A percentile compares a stretch with the other conserved stretches of the same genome.
Conservation (phyloP, 129 eudicot genomes). For the Tanacetum coccineum region DNA sequence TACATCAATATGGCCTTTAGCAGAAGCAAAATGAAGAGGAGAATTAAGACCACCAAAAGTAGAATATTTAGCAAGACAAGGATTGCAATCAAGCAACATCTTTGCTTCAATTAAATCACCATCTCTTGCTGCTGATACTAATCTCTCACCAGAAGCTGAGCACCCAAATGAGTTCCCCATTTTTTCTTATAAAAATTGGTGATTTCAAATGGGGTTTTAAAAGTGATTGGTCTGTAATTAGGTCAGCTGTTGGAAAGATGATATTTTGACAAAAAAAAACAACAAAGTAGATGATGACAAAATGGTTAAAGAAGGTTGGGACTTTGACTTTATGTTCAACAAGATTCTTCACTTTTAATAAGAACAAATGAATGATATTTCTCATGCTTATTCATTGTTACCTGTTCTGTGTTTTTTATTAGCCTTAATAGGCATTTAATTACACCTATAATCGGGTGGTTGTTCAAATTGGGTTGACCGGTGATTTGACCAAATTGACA, state of each 20-base stretch:
- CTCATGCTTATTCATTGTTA: no score
- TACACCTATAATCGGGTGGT: no score
- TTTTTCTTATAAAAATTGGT: conserved; percentile 11
- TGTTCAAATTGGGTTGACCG: no score
- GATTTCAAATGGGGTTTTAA: not conserved
- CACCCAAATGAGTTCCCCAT: conserved; percentile 99
- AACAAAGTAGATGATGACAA: no score
- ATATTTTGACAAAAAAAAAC: no score
- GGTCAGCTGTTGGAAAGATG: conserved; percentile 43
- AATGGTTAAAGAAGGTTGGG: no score
- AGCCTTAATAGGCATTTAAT: no score
- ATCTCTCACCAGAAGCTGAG: conserved; percentile 94
- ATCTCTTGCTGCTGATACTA: conserved; percentile 98
- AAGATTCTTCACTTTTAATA: no score
- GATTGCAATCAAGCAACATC: conserved; percentile 94
- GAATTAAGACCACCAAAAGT: conserved; percentile 98
- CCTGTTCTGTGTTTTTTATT: no score
- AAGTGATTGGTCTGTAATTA: conserved; percentile 40
- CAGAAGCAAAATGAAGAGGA: conserved; percentile 96
- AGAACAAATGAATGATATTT: no score
- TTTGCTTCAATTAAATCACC: conserved; percentile 93
- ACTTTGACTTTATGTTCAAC: no score
- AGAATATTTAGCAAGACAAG: conserved; percentile 85
- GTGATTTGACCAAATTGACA: no score
- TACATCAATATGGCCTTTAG: conserved; percentile 98